Percentiles rank a stretch among this genome's conserved stretches.
These are phyloP conservation scores for Boletus sp. DNA, from an alignment of 768 basidiomycete species.

Conservation along the genomic window DNA sequence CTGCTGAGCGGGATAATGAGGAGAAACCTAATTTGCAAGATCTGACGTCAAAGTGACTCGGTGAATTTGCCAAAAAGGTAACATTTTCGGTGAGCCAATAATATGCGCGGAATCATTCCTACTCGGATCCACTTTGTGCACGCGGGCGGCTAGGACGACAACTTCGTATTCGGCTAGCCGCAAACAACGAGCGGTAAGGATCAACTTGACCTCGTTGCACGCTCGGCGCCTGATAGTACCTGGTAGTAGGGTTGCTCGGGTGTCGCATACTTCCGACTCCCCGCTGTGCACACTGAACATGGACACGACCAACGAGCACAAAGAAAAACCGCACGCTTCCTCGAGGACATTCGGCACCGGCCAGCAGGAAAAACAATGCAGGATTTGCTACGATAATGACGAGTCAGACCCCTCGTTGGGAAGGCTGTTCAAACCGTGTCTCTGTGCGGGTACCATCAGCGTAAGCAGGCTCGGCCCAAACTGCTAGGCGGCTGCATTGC, in stretches of 20 bases:
- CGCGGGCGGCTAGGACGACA: not conserved
- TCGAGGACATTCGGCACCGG: conserved; percentile 13
- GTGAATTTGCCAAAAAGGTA: not conserved
- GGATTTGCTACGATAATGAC: conserved; percentile 77
- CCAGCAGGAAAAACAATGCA: conserved; percentile 63
- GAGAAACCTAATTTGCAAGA: not conserved
- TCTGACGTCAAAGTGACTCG: not conserved
- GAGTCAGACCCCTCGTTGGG: conserved; percentile 63
- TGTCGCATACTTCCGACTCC: no score
- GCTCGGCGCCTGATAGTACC: not conserved
- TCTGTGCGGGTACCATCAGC: conserved; percentile 74
- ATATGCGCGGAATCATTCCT: conserved; percentile 6
- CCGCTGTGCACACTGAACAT: conserved; percentile 1
- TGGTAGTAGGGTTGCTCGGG: no score
- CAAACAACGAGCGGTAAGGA: conserved; percentile 6
- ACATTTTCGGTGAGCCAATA: not conserved
- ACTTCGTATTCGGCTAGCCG: not conserved
- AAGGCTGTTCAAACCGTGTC: conserved; percentile 72
- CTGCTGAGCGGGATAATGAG: not conserved
- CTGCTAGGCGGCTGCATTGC: conserved; percentile 8
- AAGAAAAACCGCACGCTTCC: conserved; percentile 5
- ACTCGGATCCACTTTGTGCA: conserved; percentile 12
- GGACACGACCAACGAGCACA: conserved; percentile 18
- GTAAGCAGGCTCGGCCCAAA: conserved; percentile 32
- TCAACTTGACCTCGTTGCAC: not conserved